These are phyloP conservation scores for Aureobasidium sp. DNA, from an alignment of 2,329 filamentous ascomycete genomes.

Conservation along the genomic window DNA sequence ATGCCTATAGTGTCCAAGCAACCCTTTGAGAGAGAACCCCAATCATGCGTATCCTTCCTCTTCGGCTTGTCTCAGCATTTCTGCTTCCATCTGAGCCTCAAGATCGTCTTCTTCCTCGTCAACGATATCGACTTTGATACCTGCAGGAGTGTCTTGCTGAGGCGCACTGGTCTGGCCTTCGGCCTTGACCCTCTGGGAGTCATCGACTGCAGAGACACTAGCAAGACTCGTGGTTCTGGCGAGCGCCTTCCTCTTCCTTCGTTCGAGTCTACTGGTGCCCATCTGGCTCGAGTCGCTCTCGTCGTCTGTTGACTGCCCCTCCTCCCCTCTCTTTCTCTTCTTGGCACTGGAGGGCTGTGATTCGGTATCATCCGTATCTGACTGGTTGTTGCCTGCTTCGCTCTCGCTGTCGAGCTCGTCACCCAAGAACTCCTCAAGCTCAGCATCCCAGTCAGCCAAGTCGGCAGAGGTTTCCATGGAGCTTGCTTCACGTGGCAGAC, in stretches of 20 bases:
- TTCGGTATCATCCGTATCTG: conserved; percentile 19
- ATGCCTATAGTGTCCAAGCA: background rate
- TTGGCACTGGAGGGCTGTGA: conserved; percentile 23
- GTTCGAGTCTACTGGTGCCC: conserved; percentile 36
- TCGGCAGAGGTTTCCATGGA: conserved; percentile 31
- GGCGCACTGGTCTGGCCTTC: conserved; percentile 32
- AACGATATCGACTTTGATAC: conserved; percentile 32
- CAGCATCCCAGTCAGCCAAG: conserved; percentile 52
- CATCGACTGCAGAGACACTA: conserved; percentile 34
- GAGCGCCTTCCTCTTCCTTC: conserved; percentile 42
- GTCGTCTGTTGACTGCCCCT: conserved; percentile 31
- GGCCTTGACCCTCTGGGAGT: conserved; percentile 23
- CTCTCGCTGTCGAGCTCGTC: conserved; percentile 38
- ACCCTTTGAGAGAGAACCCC: background rate
- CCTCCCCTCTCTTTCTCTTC: conserved; percentile 31
- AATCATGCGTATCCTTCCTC: conserved; percentile 30
- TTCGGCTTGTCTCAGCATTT: conserved; percentile 31
- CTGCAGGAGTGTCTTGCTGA: conserved; percentile 28
- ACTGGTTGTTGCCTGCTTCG: conserved; percentile 36
- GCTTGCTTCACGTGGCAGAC: conserved; percentile 33
- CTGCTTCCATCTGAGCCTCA: conserved; percentile 48
- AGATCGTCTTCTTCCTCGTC: conserved; percentile 48
- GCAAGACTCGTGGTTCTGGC: conserved; percentile 41
- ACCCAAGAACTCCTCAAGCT: conserved; percentile 67
- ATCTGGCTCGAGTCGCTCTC: conserved; percentile 31